Conservation (phyloP, 2,329 filamentous ascomycete genomes). For the Cladosporium sp. region DNA sequence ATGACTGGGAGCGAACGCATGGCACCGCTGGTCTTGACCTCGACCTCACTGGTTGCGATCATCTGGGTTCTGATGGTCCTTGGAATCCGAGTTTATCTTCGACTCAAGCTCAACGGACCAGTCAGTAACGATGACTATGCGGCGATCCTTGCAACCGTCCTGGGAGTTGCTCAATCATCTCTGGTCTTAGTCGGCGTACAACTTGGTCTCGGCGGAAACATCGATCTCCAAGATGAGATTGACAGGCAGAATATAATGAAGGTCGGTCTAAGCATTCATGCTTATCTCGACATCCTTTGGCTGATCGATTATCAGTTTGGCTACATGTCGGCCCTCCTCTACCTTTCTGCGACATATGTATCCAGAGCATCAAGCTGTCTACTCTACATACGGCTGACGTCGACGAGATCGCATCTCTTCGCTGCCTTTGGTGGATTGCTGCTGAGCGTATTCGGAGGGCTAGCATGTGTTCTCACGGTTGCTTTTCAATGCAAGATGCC, state of each 20-base stretch:
- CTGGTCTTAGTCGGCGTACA: slow-evolving; percentile 19
- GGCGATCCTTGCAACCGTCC: slow-evolving; percentile 23
- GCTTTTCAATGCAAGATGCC: slow-evolving; percentile 24
- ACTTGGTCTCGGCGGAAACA: slow-evolving; percentile 21
- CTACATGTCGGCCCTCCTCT: not conserved
- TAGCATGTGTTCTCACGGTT: slow-evolving; percentile 15
- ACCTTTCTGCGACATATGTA: slow-evolving; percentile 10
- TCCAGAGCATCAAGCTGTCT: slow-evolving; percentile 24
- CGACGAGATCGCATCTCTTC: slow-evolving; percentile 15
- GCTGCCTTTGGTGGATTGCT: slow-evolving; percentile 16
- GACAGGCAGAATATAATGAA: not conserved
- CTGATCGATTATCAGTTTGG: not conserved
- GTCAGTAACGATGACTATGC: slow-evolving; percentile 26
- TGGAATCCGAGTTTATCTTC: slow-evolving; percentile 25
- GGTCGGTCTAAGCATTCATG: too few relatives aligned
- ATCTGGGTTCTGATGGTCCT: slow-evolving; percentile 24
- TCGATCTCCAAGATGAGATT: not conserved
- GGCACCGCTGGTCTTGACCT: slow-evolving; percentile 1
- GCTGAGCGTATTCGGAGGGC: slow-evolving; percentile 14
- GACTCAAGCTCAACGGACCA: slow-evolving; percentile 27
- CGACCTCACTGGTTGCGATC: slow-evolving; percentile 16
- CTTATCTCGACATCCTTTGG: too few relatives aligned
- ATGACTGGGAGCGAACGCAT: not conserved
- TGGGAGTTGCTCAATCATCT: slow-evolving; percentile 18
- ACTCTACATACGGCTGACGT: slow-evolving; percentile 24